Evolutionary conservation across 2,329 filamentous ascomycete genomes (phyloP), one percentile per base, ranked within the genome.

Genomic region (Xylariaceae sp.): DNA sequence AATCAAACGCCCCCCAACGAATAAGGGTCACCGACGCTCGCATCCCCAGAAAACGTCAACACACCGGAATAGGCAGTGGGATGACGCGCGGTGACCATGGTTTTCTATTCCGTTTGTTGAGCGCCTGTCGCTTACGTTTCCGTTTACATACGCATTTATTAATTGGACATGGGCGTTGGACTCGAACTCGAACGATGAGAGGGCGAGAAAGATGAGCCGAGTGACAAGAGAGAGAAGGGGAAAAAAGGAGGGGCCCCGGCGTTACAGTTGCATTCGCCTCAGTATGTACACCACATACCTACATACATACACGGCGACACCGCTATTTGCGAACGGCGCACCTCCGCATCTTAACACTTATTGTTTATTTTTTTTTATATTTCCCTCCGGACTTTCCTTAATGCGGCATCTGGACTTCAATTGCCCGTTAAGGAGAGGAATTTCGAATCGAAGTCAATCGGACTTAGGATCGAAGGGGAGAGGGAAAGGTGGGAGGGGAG

Each of bases 61-160:
- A 30, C 37, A 9, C 37, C 37, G 3, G 37, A 45, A 45, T 45
- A 13, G 41, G 41, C n/a, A 45, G 13, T 45, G 41, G 37, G 37
- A 41, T 39, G 37, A 37, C 10, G 15, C 45, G 48, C 15, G 48
- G 37, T 47, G 49, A 13, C 49, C 50, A 6, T 51, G 10, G 37
- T n/a, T 23, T 53, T 41, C 6, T 18, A 37, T 30, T 5, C 10
- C 17, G 51, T 52, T 45, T 55, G 15, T 57, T 55, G 60, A 41
- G 11, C 37, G 37, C 41, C 41, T 57, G 60, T 48, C 53, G 45
- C 54, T 51, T 37, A 59, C 45, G 23, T 54, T 49, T 41, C 56
- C 57, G 55, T 56, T 58, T 56, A 64, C 60, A 58, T 62, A 60
- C 57, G 62, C 60, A 60, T 64, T 64, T 56, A 64, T 64, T 64